A percentile compares a stretch with the other conserved stretches of the same genome.
These are phyloP conservation scores for Trichoderma erinaceum DNA, from an alignment of 495 filamentous ascomycete species.

Conservation along the genomic window DNA sequence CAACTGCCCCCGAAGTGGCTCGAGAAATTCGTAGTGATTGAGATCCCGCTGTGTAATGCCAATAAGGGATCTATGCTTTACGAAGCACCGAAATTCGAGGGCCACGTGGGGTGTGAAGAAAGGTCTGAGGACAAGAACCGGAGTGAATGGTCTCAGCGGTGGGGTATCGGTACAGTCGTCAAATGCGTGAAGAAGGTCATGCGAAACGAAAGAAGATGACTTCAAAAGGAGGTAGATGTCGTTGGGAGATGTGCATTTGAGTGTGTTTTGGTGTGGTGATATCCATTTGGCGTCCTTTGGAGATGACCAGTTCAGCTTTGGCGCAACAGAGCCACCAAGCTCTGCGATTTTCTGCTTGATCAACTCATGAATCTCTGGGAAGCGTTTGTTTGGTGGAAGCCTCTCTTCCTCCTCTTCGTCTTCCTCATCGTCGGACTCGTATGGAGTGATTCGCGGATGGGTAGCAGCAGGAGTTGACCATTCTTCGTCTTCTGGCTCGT, in stretches of 20 bases:
- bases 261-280: constrained; percentile 71
- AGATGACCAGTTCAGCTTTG: constrained; percentile 95
- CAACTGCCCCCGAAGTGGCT: constrained; percentile 56
- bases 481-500: constrained; percentile 44
- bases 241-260: constrained; percentile 78
- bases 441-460: neutral
- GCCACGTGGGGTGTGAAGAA: constrained; percentile 82
- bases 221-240: constrained; percentile 94
- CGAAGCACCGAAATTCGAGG: constrained; percentile 93
- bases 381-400: constrained; percentile 39
- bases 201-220: constrained; percentile 84
- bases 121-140: constrained; percentile 70
- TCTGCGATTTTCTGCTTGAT: constrained; percentile 71
- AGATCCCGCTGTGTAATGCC: constrained; percentile 85
- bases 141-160: constrained; percentile 44
- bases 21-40: constrained; percentile 82
- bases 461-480: constrained; percentile 35
- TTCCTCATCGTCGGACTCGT: constrained; percentile 24
- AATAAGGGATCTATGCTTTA: constrained; percentile 68
- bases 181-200: constrained; percentile 90
- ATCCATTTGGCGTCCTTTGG: constrained; percentile 98
- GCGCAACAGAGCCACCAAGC: constrained; percentile 74
- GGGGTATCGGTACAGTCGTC: constrained; percentile 56
- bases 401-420: constrained; percentile 33
- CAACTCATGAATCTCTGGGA: constrained; percentile 63